A percentile compares a stretch with the other conserved stretches of the same genome.
phyloP scores from a whole-genome alignment of 1,284 basidiomycete species.

The Malassezia dermatis region DNA sequence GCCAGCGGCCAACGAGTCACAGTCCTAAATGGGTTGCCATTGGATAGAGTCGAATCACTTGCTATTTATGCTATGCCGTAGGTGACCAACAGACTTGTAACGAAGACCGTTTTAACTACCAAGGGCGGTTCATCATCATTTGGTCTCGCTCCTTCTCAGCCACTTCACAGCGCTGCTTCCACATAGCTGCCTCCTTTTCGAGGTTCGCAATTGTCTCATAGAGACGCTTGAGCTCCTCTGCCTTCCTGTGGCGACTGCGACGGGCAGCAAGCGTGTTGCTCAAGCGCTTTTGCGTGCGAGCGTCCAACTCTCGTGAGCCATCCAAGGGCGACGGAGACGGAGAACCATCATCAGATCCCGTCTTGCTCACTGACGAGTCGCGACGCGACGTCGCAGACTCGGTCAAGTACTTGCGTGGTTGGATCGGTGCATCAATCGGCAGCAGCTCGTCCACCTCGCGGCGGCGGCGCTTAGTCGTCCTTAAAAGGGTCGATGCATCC shows the following conservation, averaged over 20 bases:
- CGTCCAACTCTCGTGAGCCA: conserved; percentile 27
- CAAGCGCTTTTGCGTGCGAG: conserved; percentile 43
- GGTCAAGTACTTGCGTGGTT: conserved; percentile 38
- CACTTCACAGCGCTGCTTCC: conserved; percentile 40
- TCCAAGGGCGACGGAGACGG: neutral
- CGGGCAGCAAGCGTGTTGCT: conserved; percentile 45
- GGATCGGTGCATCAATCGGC: conserved; percentile 45
- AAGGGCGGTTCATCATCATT: neutral
- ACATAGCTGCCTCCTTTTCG: conserved; percentile 28
- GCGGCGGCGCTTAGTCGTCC: conserved; percentile 31
- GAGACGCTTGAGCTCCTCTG: conserved; percentile 37
- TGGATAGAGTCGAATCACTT: neutral
- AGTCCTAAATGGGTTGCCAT: neutral
- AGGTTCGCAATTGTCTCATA: conserved; percentile 39
- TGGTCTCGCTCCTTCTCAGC: conserved; percentile 38
- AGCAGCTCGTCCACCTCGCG: conserved; percentile 34
- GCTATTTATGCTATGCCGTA: neutral
- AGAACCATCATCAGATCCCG: conserved; percentile 5
- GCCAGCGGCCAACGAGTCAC: neutral
- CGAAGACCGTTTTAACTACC: neutral
- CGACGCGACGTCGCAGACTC: conserved; percentile 42
- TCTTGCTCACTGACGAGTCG: conserved; percentile 13
- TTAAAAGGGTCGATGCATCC: neutral
- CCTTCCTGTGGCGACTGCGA: conserved; percentile 42
- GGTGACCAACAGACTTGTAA: neutral